phyloP scores from a whole-genome alignment of 257 asterid species.

The Linderniella brevidens region DNA sequence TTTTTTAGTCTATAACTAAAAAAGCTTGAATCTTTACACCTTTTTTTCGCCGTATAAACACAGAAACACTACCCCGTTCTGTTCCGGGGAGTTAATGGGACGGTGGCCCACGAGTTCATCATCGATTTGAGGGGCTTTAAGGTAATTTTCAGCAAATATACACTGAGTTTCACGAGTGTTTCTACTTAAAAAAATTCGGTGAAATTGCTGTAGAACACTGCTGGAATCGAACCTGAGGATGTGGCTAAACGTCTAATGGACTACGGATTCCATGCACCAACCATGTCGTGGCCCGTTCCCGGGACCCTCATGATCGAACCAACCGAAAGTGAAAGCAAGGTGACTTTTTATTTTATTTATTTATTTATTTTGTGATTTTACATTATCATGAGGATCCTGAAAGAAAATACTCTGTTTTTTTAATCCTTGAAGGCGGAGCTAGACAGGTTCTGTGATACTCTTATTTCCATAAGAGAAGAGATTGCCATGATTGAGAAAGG shows the following conservation, averaged over 20 bases:
- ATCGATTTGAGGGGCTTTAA: constrained; percentile 82
- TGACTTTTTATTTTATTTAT: no score
- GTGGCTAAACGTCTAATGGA: constrained; percentile 98
- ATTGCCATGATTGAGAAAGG: constrained; percentile 78
- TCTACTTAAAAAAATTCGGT: neutral
- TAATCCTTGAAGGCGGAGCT: constrained; percentile 60
- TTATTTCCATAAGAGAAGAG: constrained; percentile 88
- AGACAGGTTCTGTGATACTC: constrained; percentile 88
- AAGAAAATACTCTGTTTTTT: neutral
- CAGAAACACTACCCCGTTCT: constrained; percentile 84
- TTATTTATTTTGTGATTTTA: neutral
- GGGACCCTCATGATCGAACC: constrained; percentile 99
- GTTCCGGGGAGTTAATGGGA: constrained; percentile 92
- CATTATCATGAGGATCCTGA: constrained; percentile 2
- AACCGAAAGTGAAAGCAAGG: constrained; percentile 99
- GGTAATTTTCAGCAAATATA: constrained; percentile 17
- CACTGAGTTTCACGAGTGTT: no score
- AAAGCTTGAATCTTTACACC: neutral
- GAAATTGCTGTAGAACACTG: constrained; percentile 37
- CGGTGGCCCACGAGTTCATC: constrained; percentile 89
- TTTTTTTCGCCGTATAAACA: constrained; percentile 13
- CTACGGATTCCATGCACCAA: constrained; percentile 93
- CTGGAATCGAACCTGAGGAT: constrained; percentile 96
- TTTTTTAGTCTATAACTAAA: no score
- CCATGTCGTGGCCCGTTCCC: constrained; percentile 99